Conservation (phyloP, 768 basidiomycete genomes). For the Mycena sanguinolenta region DNA sequence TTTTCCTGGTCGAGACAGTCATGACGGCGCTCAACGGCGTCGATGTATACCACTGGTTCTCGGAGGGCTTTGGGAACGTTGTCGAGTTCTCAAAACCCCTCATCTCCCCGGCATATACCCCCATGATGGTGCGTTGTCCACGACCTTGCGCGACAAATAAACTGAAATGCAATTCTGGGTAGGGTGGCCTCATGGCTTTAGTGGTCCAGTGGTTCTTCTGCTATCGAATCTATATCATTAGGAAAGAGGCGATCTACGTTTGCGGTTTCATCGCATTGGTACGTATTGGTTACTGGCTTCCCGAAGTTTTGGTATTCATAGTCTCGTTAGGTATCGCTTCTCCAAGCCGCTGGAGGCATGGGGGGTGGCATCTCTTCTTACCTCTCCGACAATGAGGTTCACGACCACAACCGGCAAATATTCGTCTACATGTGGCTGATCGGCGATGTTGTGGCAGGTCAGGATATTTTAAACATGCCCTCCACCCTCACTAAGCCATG, state of each 20-base stretch:
- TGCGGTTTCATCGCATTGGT: slow-evolving; percentile 20
- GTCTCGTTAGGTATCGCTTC: slow-evolving; percentile 5
- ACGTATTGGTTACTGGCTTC: background rate
- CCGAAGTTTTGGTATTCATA: background rate
- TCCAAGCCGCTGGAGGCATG: slow-evolving; percentile 28
- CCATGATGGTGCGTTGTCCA: slow-evolving; percentile 7
- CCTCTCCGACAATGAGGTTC: slow-evolving; percentile 13
- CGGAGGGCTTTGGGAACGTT: slow-evolving; percentile 29
- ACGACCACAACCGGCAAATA: slow-evolving; percentile 31
- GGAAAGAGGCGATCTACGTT: background rate
- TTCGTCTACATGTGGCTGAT: slow-evolving; percentile 34
- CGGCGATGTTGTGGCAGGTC: slow-evolving; percentile 27
- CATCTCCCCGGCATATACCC: slow-evolving; percentile 29
- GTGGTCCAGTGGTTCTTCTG: slow-evolving; percentile 33
- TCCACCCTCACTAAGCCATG: background rate
- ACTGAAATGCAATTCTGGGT: background rate
- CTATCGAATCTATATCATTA: slow-evolving; percentile 31
- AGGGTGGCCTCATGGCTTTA: slow-evolving; percentile 26
- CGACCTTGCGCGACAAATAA: background rate
- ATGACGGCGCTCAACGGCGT: slow-evolving; percentile 33
- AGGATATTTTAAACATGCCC: background rate
- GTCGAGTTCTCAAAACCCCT: slow-evolving; percentile 17
- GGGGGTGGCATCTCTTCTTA: slow-evolving; percentile 25
- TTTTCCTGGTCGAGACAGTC: slow-evolving; percentile 31
- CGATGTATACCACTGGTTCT: slow-evolving; percentile 33